Conservation (phyloP, 176 grass and related monocot genomes). For the Cenchrus americanus region DNA sequence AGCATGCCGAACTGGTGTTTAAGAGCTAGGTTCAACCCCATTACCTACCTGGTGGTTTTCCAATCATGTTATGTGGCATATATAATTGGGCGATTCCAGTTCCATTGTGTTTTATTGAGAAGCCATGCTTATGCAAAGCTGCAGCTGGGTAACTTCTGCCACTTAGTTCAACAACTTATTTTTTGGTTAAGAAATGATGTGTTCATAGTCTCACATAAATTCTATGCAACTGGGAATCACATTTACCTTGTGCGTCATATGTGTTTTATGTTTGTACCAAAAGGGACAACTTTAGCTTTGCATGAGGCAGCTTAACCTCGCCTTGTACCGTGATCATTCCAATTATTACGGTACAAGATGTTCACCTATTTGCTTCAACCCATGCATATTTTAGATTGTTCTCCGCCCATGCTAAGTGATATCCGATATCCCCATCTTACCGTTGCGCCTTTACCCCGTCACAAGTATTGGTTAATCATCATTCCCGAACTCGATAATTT, state of each 20-base stretch:
- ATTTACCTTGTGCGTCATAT: neutral
- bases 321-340: neutral
- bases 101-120: neutral
- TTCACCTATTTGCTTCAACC: neutral
- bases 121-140: neutral
- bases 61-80: neutral
- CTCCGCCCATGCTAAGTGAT: neutral
- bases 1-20: neutral
- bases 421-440: neutral
- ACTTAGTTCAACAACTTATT: neutral
- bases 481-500: neutral
- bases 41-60: neutral
- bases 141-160: neutral
- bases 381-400: conserved; percentile 4
- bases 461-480: neutral
- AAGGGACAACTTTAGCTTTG: neutral
- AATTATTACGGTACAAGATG: neutral
- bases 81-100: neutral
- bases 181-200: conserved; percentile 2
- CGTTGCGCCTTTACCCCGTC: neutral
- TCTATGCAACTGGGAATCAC: neutral
- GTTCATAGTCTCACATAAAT: neutral
- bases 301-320: neutral
- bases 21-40: neutral
- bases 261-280: neutral